These are phyloP conservation scores for Trichoderma semiorbis DNA, from an alignment of 2,329 filamentous ascomycete species.

Conservation along the genomic window DNA sequence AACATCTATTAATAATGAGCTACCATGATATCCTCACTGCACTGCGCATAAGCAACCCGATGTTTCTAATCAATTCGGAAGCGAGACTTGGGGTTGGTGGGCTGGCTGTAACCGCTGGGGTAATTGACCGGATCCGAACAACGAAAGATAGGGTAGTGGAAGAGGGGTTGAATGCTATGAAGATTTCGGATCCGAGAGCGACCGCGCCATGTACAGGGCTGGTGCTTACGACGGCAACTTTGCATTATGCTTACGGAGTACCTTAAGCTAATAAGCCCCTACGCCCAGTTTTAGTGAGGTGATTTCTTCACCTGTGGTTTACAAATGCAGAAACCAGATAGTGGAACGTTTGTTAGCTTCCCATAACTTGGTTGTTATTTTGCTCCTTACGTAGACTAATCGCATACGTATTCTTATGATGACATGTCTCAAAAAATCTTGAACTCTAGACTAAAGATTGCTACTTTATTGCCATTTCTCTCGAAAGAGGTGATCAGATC, in stretches of 20 bases:
- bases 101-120: not conserved
- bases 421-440: not conserved
- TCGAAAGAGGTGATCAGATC: not conserved
- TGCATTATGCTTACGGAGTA: not conserved
- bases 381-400: not conserved
- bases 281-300: not conserved
- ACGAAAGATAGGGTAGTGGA: not conserved
- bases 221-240: not conserved
- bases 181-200: not conserved
- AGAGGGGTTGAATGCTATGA: not conserved
- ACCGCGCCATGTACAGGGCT: not conserved
- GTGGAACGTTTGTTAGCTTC: not conserved
- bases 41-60: not conserved
- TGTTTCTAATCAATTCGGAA: not conserved
- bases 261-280: not conserved
- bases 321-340: not conserved
- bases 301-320: not conserved
- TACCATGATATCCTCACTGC: not conserved
- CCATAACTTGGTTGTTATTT: not conserved
- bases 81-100: not conserved
- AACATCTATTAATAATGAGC: not conserved
- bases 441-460: not conserved
- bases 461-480: not conserved
- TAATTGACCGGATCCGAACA: not conserved
- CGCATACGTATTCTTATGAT: not conserved